A percentile compares a stretch with the other conserved stretches of the same genome.
Conservation (phyloP, 2,329 filamentous ascomycete genomes). For the Hymenoscyphus fructigenus region DNA sequence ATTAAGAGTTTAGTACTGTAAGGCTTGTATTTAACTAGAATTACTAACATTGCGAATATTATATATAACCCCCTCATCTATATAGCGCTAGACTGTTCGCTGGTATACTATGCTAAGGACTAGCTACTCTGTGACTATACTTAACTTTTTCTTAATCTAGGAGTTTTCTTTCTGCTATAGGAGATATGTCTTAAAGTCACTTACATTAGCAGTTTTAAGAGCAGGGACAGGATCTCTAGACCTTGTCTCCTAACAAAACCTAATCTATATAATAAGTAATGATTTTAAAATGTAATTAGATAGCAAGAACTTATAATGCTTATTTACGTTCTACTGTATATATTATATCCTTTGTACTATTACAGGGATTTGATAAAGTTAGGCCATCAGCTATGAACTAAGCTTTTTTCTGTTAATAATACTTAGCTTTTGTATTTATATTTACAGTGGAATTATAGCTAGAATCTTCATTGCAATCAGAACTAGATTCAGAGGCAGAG, state of each 20-base stretch:
- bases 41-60: slow-evolving; percentile 26
- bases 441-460: slow-evolving; percentile 20
- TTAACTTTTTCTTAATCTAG: slow-evolving; percentile 26
- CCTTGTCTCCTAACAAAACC: slow-evolving; percentile 19
- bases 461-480: slow-evolving; percentile 17
- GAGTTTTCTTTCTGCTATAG: slow-evolving; percentile 25
- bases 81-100: slow-evolving; percentile 17
- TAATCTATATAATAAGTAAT: slow-evolving; percentile 12
- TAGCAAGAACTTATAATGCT: slow-evolving; percentile 21
- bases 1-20: slow-evolving; percentile 20
- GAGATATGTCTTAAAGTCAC: slow-evolving; percentile 29
- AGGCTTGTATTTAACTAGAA: slow-evolving; percentile 17
- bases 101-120: slow-evolving; percentile 27
- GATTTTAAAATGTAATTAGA: slow-evolving; percentile 17
- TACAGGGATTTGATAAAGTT: slow-evolving; percentile 25
- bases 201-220: slow-evolving; percentile 18
- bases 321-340: slow-evolving; percentile 21
- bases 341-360: slow-evolving; percentile 26
- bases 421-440: slow-evolving; percentile 17
- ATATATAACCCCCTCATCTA: slow-evolving; percentile 23
- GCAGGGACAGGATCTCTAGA: slow-evolving; percentile 17
- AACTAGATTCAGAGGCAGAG: slow-evolving; percentile 9
- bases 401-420: slow-evolving; percentile 22
- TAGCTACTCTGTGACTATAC: slow-evolving; percentile 26
- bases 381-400: slow-evolving; percentile 22